Conservation (phyloP, 108 stramenopile species). For the Cyclotella kingstonii region DNA sequence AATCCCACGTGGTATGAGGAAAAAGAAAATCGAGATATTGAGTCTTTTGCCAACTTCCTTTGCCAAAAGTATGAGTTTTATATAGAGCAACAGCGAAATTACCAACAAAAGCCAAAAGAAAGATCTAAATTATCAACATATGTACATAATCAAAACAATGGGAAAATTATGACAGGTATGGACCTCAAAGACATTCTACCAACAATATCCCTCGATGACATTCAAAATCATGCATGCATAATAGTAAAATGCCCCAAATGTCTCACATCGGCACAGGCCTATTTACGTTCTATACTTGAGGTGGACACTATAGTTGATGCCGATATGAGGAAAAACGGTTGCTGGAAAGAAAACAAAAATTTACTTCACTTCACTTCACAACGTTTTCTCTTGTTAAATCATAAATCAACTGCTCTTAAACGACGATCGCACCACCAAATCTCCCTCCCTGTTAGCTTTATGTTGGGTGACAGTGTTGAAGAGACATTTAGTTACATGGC, state of each 20-base stretch:
- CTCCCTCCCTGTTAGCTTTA: constrained; percentile 8
- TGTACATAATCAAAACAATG: background rate
- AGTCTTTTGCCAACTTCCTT: constrained; percentile 11
- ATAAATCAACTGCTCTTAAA: background rate
- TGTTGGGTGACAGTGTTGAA: constrained; percentile 1
- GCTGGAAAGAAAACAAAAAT: background rate
- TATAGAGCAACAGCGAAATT: background rate
- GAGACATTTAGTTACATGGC: constrained; percentile 17
- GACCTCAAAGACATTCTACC: constrained; percentile 17
- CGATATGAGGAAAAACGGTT: background rate
- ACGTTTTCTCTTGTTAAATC: background rate
- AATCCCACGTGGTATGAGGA: background rate
- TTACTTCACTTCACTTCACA: no score
- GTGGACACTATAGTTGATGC: background rate
- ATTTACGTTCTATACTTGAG: background rate
- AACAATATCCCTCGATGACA: constrained; percentile 22
- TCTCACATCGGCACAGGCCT: constrained; percentile 7
- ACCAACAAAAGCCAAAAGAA: constrained; percentile 2
- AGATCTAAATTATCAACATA: background rate
- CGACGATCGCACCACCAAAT: background rate
- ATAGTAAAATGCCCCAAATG: constrained; percentile 14
- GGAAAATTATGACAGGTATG: background rate
- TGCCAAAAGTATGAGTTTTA: constrained; percentile 17
- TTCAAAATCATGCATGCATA: constrained; percentile 1
- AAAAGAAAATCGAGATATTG: constrained; percentile 12